phyloP scores from a whole-genome alignment of 306 rosid species.

The Leucaena leucocephala region DNA sequence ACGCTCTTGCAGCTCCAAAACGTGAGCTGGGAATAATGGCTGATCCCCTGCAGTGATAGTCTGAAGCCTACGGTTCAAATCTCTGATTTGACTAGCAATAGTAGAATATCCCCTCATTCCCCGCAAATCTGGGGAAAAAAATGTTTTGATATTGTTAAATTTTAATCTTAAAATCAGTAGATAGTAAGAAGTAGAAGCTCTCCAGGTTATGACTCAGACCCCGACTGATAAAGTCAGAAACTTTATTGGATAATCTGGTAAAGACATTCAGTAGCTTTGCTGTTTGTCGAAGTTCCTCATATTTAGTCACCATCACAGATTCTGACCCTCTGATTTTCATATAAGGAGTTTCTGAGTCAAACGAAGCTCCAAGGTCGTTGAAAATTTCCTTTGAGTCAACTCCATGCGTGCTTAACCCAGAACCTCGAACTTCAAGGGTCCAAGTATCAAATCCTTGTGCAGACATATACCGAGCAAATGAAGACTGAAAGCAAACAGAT shows the following conservation, averaged over 20 bases:
- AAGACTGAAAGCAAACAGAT: slow-evolving; percentile 54
- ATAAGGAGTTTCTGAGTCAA: slow-evolving; percentile 35
- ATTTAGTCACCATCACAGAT: slow-evolving; percentile 24
- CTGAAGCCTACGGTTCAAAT: slow-evolving; percentile 45
- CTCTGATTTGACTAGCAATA: slow-evolving; percentile 44
- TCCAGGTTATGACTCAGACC: slow-evolving; percentile 43
- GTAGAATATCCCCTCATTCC: slow-evolving; percentile 39
- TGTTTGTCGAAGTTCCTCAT: slow-evolving; percentile 32
- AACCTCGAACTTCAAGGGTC: slow-evolving; percentile 89
- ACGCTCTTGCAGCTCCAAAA: slow-evolving; percentile 56
- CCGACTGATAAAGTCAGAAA: slow-evolving; percentile 39
- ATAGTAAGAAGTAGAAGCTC: slow-evolving; percentile 18
- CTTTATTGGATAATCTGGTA: slow-evolving; percentile 40
- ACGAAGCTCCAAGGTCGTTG: slow-evolving; percentile 31
- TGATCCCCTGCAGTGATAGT: slow-evolving; percentile 49
- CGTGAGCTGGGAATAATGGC: slow-evolving; percentile 43
- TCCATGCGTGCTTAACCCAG: slow-evolving; percentile 69
- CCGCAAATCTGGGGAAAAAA: slow-evolving; percentile 28
- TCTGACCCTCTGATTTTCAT: slow-evolving; percentile 30
- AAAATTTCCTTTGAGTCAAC: slow-evolving; percentile 38
- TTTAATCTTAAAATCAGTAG: slow-evolving; percentile 22
- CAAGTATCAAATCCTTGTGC: slow-evolving; percentile 88
- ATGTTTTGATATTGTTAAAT: slow-evolving; percentile 2
- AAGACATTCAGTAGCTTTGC: slow-evolving; percentile 38
- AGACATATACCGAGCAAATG: slow-evolving; percentile 88